phyloP scores from a whole-genome alignment of 2,329 filamentous ascomycete genomes.

The Chlorencoelia australis region DNA sequence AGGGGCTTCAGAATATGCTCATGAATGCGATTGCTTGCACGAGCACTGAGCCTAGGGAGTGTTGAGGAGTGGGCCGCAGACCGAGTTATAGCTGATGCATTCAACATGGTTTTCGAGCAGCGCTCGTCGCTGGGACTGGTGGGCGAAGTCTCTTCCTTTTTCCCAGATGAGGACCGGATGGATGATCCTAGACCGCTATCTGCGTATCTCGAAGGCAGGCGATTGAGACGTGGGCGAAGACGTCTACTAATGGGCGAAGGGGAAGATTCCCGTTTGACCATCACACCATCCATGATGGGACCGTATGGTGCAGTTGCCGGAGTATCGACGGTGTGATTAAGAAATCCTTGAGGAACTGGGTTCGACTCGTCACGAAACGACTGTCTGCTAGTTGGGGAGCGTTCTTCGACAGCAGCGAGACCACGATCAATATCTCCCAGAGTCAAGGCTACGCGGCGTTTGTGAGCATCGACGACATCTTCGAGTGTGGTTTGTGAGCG shows the following conservation, averaged over 20 bases:
- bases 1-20: slow-evolving; percentile 72
- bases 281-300: slow-evolving; percentile 29
- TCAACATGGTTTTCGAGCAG: slow-evolving; percentile 32
- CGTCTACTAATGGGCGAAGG: slow-evolving; percentile 37
- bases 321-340: slow-evolving; percentile 45
- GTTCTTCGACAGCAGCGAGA: slow-evolving; percentile 38
- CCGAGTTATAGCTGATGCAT: slow-evolving; percentile 49
- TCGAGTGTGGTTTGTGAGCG: slow-evolving; percentile 62
- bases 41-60: slow-evolving; percentile 53
- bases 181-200: slow-evolving; percentile 87
- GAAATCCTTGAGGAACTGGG: slow-evolving; percentile 49
- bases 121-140: slow-evolving; percentile 29
- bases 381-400: slow-evolving; percentile 28
- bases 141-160: slow-evolving; percentile 36
- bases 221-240: slow-evolving; percentile 41
- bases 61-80: slow-evolving; percentile 41
- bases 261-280: slow-evolving; percentile 36
- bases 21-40: slow-evolving; percentile 68
- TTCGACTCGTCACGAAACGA: slow-evolving; percentile 45
- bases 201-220: slow-evolving; percentile 53
- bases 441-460: slow-evolving; percentile 57
- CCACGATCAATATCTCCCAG: slow-evolving; percentile 56
- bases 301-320: slow-evolving; percentile 27
- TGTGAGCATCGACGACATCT: slow-evolving; percentile 60
- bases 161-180: slow-evolving; percentile 48